phyloP scores from a whole-genome alignment of 2,329 filamentous ascomycete genomes.

The Fusarium falciforme region DNA sequence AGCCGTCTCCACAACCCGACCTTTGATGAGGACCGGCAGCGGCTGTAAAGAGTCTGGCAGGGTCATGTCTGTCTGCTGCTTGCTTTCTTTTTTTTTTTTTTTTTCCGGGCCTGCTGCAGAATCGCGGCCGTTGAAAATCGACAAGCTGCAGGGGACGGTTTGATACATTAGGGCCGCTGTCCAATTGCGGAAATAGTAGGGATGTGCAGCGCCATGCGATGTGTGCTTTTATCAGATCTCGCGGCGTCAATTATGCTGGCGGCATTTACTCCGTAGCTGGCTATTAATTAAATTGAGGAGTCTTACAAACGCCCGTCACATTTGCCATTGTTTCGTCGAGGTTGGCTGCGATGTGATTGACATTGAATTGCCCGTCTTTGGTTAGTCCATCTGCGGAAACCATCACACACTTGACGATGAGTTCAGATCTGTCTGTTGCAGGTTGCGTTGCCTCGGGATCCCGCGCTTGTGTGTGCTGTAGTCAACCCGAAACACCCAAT shows the following conservation, averaged over 20 bases:
- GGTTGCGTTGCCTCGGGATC: conserved; percentile 9
- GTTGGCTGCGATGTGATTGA: conserved; percentile 12
- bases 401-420: conserved; percentile 15
- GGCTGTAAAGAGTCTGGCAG: conserved; percentile 6
- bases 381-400: conserved; percentile 32
- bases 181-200: conserved; percentile 28
- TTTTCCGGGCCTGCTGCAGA: conserved; percentile 38
- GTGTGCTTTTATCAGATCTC: conserved; percentile 28
- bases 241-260: conserved; percentile 20
- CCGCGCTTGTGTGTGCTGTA: conserved; percentile 1
- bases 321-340: conserved; percentile 8
- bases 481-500: background rate
- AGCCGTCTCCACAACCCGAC: conserved; percentile 18
- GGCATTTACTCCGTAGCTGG: background rate
- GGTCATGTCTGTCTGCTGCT: background rate
- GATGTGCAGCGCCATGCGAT: conserved; percentile 38
- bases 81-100: conserved; percentile 36
- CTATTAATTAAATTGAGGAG: background rate
- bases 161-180: conserved; percentile 23
- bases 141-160: conserved; percentile 40
- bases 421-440: background rate
- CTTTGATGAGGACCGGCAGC: conserved; percentile 18
- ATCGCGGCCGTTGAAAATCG: conserved; percentile 40
- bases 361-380: conserved; percentile 17
- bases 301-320: conserved; percentile 15